Conservation (phyloP, 352 stramenopile species). For the Phytophthora citricola region DNA sequence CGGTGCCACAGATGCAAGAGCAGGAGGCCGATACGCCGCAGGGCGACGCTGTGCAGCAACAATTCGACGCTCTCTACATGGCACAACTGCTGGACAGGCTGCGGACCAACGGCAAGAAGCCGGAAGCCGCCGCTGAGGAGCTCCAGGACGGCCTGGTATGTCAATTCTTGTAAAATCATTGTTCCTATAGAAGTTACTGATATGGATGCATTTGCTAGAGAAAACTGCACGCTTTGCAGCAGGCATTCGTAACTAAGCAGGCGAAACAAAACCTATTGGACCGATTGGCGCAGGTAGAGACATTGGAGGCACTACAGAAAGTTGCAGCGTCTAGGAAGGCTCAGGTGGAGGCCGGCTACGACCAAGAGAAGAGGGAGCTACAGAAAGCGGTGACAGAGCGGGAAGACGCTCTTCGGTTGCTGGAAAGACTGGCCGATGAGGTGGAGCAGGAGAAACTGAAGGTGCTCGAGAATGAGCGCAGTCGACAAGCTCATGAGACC, state of each 20-base stretch:
- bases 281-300: conserved; percentile 70
- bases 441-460: conserved; percentile 62
- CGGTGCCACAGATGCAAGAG: neutral
- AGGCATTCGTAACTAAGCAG: conserved; percentile 67
- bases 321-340: conserved; percentile 30
- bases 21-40: neutral
- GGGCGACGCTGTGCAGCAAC: conserved; percentile 23
- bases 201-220: conserved; percentile 27
- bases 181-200: conserved; percentile 1
- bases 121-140: conserved; percentile 21
- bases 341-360: conserved; percentile 36
- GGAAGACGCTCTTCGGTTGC: conserved; percentile 37
- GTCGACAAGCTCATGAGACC: conserved; percentile 45
- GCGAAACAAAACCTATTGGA: conserved; percentile 78
- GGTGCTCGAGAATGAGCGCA: conserved; percentile 50
- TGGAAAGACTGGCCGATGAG: conserved; percentile 51
- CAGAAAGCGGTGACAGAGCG: conserved; percentile 52
- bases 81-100: conserved; percentile 44
- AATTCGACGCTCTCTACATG: conserved; percentile 58
- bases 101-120: conserved; percentile 30
- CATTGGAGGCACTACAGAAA: conserved; percentile 46
- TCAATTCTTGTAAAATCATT: neutral
- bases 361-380: conserved; percentile 54
- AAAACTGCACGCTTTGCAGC: conserved; percentile 51
- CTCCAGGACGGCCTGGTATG: conserved; percentile 43